Base-by-base conservation (phyloP, 2,329 filamentous ascomycete species). In the Fusarium robinianum region DNA sequence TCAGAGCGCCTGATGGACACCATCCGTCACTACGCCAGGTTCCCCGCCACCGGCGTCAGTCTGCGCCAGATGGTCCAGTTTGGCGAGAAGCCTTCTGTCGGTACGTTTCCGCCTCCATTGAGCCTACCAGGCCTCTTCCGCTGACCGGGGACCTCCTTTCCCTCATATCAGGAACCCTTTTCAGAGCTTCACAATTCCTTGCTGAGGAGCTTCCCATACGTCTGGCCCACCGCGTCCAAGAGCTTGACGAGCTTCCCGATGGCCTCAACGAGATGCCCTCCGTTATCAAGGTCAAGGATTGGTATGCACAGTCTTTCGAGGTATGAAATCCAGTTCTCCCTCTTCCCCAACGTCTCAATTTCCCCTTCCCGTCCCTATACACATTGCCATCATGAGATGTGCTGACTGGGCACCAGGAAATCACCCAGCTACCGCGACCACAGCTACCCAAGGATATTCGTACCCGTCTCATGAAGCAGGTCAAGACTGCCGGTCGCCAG, bases 291-390 rank as follows among this genome's bases (percentile, higher is more conserved):
- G 94, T 99, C 58, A 87, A 91, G 68, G 91, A 97, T 65, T 99
- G 94, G 94, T 99, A 99, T 70, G 94, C 92, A 54, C 94, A 99
- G 74, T 99, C 94, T 37, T 99, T 99, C 65, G 94, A 99, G 83
- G 91, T 96, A 80, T 61, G 56, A 27, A 14, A 21, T 11, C 30
- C 29, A 23, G 22, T 29, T 44, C 35, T 34, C 35, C 42, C 26
- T 32, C 41, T 19, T 38, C 15, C n/a, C 12, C 9, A 6, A 12
- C 8, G 12, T 10, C 17, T 34, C n/a, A 3, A 6, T 23, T 22
- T 29, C 29, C 35, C 9, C 15, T 12, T 7, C 26, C 29, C 27
- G 21, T 38, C 4, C 22, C 11, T 23, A n/a, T n/a, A n/a, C n/a
- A n/a, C n/a, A n/a, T 15, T 1, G 5, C 8, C 15, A 15, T 23